Conservation (phyloP, 179 eudicot genomes). For the Corrigiola litoralis region DNA sequence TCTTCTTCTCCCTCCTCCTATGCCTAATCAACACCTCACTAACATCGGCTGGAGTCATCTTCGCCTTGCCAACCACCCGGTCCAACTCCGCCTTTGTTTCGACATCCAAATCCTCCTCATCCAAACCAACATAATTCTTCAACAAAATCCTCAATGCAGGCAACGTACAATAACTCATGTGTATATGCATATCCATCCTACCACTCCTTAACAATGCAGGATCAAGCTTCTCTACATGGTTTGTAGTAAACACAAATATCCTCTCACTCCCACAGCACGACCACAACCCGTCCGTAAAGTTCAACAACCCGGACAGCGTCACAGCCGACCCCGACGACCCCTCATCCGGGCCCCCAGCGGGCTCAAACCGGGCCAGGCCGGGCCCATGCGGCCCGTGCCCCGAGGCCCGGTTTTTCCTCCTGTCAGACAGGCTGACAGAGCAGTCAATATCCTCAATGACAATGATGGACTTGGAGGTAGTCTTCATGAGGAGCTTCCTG, state of each 20-base stretch:
- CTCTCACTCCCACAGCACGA: slow-evolving; percentile 92
- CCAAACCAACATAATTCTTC: slow-evolving; percentile 58
- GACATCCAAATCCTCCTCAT: slow-evolving; percentile 29
- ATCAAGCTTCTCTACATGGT: slow-evolving; percentile 79
- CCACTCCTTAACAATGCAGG: slow-evolving; percentile 89
- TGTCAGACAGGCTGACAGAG: slow-evolving; percentile 44
- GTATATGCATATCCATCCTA: slow-evolving; percentile 91
- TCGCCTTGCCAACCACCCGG: slow-evolving; percentile 44
- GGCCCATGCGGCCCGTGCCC: not conserved
- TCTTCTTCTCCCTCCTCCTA: slow-evolving; percentile 49
- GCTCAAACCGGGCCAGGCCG: too few relatives aligned
- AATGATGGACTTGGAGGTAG: slow-evolving; percentile 71
- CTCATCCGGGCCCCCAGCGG: slow-evolving; percentile 25
- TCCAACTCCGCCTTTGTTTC: slow-evolving; percentile 29
- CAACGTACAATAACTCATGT: slow-evolving; percentile 59
- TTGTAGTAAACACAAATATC: slow-evolving; percentile 90
- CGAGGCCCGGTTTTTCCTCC: not conserved
- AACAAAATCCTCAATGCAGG: slow-evolving; percentile 54
- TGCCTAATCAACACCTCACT: slow-evolving; percentile 82
- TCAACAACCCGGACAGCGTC: slow-evolving; percentile 75
- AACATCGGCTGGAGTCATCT: slow-evolving; percentile 86
- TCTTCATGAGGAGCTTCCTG: slow-evolving; percentile 72
- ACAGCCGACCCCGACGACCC: slow-evolving; percentile 41
- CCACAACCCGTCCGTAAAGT: slow-evolving; percentile 93
- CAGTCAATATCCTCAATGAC: slow-evolving; percentile 92